Base-by-base conservation (phyloP, 371 early-diverging fungal genomes). In the Apophysomyces elegans region DNA sequence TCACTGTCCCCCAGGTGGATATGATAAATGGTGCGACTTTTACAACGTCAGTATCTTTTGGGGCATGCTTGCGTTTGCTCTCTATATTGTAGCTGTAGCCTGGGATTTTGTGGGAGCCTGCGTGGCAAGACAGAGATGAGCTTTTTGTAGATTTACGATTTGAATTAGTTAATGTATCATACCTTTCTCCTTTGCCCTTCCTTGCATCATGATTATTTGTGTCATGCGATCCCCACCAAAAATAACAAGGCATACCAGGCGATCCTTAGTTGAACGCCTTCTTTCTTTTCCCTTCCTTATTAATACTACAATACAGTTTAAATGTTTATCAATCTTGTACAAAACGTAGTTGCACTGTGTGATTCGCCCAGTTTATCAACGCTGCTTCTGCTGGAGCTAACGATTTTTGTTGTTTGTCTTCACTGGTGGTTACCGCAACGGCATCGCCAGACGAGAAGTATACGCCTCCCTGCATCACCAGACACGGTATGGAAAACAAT, bases 1-100 rank as follows among this genome's bases (percentile, higher is more conserved):
- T 59, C 72, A 62, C 0, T 87, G 87, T 56, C 65, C 75, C 0
- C 77, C 80, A 14, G 86, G 86, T 16, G 76, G 67, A 35, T 71
- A 75, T 43, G 61, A 76, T 45, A 74, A 54, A 41, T 84, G 85
- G 85, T 87, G 87, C 62, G 77, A 85, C 65, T 37, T 83, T 66
- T 87, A 87, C 58, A 87, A 87, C 64, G 74, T 83, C 16, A 83
- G 84, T 37, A 74, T 87, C 18, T 87, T 87, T 65, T 80, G 80
- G 61, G 85, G 78, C 1, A 79, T 85, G 66, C 32, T 84, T 35
- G 83, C 84, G 0, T 78, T 85, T 68, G 74, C 64, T 0, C 66
- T 77, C 32, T 87, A 80, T 65, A 64, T 85, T n/a, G 73, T 67
- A 4, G 75, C 81, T 0, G 65, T 83, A 38, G 73, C 65, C 5